phyloP scores from a whole-genome alignment of 805 yeast species.

The Jamesozyma rosinii region DNA sequence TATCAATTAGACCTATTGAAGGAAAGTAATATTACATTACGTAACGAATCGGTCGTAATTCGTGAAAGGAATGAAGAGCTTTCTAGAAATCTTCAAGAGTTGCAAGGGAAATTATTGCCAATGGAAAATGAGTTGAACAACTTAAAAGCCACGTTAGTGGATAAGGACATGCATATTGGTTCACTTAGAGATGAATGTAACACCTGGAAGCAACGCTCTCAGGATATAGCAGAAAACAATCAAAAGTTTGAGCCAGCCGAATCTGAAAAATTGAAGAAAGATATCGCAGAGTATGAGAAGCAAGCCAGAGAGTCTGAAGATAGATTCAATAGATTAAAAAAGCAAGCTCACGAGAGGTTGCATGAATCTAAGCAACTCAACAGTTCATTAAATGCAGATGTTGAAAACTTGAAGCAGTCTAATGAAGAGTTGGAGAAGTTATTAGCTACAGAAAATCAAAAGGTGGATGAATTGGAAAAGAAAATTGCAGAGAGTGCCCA shows the following conservation, averaged over 20 bases:
- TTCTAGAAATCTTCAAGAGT: conserved; percentile 30
- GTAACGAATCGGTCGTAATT: conserved; percentile 39
- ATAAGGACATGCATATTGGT: conserved; percentile 34
- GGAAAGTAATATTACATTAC: conserved; percentile 58
- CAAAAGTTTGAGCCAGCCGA: conserved; percentile 43
- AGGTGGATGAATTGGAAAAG: neutral
- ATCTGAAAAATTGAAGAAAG: conserved; percentile 30
- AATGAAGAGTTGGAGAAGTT: conserved; percentile 30
- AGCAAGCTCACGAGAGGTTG: conserved; percentile 30
- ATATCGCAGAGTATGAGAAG: conserved; percentile 17
- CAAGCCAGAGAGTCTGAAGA: conserved; percentile 30
- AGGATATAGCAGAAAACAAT: conserved; percentile 38
- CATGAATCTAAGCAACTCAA: conserved; percentile 28
- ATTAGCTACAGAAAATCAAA: conserved; percentile 4
- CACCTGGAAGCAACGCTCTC: conserved; percentile 49
- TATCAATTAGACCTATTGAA: conserved; percentile 54
- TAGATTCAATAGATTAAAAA: conserved; percentile 26
- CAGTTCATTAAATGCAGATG: conserved; percentile 33
- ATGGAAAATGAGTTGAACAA: conserved; percentile 26
- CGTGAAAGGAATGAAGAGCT: conserved; percentile 31
- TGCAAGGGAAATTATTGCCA: conserved; percentile 16
- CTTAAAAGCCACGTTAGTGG: conserved; percentile 36
- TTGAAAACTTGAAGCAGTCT: conserved; percentile 26
- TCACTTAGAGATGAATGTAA: conserved; percentile 44
- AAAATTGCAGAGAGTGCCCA: neutral